Percentiles rank a stretch among this genome's conserved stretches.
These are phyloP conservation scores for Clavulina sp. DNA, from an alignment of 768 basidiomycete species.

Conservation along the genomic window DNA sequence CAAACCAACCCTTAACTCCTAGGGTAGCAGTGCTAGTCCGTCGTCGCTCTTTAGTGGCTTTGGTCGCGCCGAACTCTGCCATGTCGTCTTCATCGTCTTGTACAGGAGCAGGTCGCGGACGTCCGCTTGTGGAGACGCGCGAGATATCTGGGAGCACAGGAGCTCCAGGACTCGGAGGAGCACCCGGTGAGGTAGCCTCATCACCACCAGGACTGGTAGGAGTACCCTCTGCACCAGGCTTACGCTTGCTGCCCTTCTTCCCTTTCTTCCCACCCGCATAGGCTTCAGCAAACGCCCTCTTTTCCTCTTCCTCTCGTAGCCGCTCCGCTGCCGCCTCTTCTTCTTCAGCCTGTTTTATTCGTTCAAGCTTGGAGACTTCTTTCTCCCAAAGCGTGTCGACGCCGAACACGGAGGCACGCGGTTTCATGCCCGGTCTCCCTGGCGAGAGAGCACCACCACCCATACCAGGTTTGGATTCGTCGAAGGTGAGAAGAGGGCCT, in stretches of 20 bases:
- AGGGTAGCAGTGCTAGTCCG: slow-evolving; percentile 9
- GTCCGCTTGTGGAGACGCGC: neutral
- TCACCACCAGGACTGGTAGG: neutral
- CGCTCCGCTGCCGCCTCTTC: slow-evolving; percentile 17
- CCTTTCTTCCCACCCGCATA: neutral
- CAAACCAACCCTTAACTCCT: slow-evolving; percentile 12
- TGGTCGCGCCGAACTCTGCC: neutral
- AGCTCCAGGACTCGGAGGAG: too few relatives aligned
- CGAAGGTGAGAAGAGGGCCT: neutral
- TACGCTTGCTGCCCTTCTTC: neutral
- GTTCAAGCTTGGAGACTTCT: slow-evolving; percentile 63
- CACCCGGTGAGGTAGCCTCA: neutral
- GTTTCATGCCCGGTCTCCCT: neutral
- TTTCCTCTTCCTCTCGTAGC: neutral
- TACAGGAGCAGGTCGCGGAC: neutral
- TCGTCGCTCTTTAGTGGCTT: neutral
- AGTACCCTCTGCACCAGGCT: neutral
- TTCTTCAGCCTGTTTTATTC: slow-evolving; percentile 55
- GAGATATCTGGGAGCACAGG: neutral
- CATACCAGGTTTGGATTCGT: neutral
- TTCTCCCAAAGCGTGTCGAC: slow-evolving; percentile 86
- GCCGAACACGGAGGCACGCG: slow-evolving; percentile 22
- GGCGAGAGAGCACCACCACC: neutral
- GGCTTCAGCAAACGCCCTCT: neutral
- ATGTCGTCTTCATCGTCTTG: neutral